phyloP scores from a whole-genome alignment of 108 stramenopile genomes.

The Fragilariopsis cylindrus region DNA sequence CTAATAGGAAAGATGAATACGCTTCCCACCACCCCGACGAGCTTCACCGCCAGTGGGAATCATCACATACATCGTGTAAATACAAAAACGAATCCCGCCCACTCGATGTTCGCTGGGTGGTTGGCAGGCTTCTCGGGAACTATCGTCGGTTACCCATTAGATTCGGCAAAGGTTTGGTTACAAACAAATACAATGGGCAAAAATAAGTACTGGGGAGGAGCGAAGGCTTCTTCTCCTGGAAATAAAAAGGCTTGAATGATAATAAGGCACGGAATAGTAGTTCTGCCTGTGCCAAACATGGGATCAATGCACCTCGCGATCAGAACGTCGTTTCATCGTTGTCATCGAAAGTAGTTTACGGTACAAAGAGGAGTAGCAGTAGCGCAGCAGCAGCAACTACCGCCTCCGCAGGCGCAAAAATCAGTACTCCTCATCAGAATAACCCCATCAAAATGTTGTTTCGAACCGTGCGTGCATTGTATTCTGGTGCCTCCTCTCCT shows the following conservation, averaged over 20 bases:
- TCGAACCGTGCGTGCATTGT: conserved; percentile 52
- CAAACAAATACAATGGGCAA: conserved; percentile 49
- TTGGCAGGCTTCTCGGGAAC: conserved; percentile 59
- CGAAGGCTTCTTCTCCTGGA: not conserved
- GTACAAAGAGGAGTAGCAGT: not conserved
- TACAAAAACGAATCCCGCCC: not conserved
- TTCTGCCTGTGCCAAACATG: not conserved
- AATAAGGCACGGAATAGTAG: not conserved
- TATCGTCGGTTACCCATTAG: conserved; percentile 67
- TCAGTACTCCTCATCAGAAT: not conserved
- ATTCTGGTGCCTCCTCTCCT: conserved; percentile 66
- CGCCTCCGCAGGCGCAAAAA: not conserved
- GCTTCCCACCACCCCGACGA: no score
- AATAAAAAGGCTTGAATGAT: not conserved
- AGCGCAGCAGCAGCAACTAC: conserved; percentile 3
- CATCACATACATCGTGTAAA: not conserved
- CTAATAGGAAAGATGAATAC: no score
- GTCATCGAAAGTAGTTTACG: not conserved
- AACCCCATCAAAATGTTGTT: conserved; percentile 15
- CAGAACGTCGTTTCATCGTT: conserved; percentile 5
- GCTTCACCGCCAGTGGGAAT: no score
- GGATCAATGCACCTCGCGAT: not conserved
- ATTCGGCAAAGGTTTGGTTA: conserved; percentile 66
- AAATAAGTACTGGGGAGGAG: conserved; percentile 15
- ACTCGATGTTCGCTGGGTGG: conserved; percentile 57